Evolutionary conservation across 331 rosid species (phyloP).

Genomic region (Quercus lobata): DNA sequence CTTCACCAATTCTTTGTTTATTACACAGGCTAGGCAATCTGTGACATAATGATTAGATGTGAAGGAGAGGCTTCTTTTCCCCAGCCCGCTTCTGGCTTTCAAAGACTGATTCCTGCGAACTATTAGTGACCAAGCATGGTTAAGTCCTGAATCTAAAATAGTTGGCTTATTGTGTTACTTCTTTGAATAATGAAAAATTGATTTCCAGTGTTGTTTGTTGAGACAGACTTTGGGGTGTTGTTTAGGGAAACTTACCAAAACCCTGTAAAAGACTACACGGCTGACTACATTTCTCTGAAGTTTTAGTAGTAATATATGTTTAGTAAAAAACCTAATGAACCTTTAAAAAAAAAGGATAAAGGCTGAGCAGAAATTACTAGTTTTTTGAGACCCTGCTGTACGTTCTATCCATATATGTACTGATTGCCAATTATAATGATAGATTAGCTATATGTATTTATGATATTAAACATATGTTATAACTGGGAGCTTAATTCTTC

Average conservation of each 20-base stretch:
- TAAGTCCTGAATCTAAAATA: not conserved
- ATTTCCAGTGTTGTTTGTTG: not conserved
- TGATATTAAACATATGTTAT: not conserved
- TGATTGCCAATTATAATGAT: not conserved
- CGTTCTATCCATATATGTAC: too few relatives aligned
- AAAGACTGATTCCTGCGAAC: not conserved
- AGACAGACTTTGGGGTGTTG: not conserved
- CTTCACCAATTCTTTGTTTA: conserved; percentile 11
- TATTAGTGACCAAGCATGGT: not conserved
- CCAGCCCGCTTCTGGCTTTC: not conserved
- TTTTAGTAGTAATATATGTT: not conserved
- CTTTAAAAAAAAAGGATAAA: too few relatives aligned
- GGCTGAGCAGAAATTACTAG: too few relatives aligned
- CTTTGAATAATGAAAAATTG: not conserved
- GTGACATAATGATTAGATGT: not conserved
- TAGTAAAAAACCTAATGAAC: not conserved
- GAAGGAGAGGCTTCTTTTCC: not conserved
- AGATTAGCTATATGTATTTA: not conserved
- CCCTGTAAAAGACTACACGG: not conserved
- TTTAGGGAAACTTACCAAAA: not conserved
- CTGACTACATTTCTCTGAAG: not conserved
- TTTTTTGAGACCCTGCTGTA: too few relatives aligned
- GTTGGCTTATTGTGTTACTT: not conserved
- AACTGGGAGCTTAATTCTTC: not conserved
- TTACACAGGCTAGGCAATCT: not conserved